A percentile compares a stretch with the other conserved stretches of the same genome.
These are phyloP conservation scores for Maudiozyma serrabonitensis DNA, from an alignment of 805 yeast species.

Conservation along the genomic window DNA sequence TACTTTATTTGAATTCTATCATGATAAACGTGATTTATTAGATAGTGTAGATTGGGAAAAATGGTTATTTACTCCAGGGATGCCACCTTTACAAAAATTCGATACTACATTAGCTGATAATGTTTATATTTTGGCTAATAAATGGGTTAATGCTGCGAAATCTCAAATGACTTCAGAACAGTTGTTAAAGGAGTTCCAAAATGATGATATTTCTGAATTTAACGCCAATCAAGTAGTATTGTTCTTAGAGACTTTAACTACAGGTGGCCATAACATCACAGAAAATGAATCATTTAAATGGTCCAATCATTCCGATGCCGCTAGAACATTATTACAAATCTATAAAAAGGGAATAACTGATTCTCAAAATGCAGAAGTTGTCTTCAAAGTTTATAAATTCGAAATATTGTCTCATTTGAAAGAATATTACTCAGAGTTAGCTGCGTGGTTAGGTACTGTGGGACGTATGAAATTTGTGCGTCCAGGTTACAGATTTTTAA, in stretches of 20 bases:
- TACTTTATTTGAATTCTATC: slow-evolving; percentile 56
- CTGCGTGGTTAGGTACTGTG: slow-evolving; percentile 81
- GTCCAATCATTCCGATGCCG: slow-evolving; percentile 27
- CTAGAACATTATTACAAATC: slow-evolving; percentile 28
- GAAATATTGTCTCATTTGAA: slow-evolving; percentile 29
- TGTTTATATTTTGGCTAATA: slow-evolving; percentile 54
- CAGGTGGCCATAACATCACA: slow-evolving; percentile 23
- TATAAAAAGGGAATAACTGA: slow-evolving; percentile 37
- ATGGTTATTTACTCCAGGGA: slow-evolving; percentile 75
- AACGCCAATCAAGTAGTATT: slow-evolving; percentile 71
- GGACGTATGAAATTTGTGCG: slow-evolving; percentile 94
- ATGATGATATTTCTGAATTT: slow-evolving; percentile 46
- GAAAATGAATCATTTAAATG: slow-evolving; percentile 25
- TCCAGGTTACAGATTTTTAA: slow-evolving; percentile 67
- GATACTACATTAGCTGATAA: slow-evolving; percentile 70
- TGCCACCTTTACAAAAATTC: slow-evolving; percentile 81
- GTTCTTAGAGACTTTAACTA: slow-evolving; percentile 60
- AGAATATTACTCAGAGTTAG: slow-evolving; percentile 42
- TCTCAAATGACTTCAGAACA: slow-evolving; percentile 6
- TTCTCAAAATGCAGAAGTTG: slow-evolving; percentile 70
- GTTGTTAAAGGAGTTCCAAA: slow-evolving; percentile 32
- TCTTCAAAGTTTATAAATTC: slow-evolving; percentile 66
- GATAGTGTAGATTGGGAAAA: slow-evolving; percentile 74
- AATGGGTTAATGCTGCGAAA: slow-evolving; percentile 45
- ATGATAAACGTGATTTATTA: slow-evolving; percentile 39